Evolutionary conservation across 164 flowering plant species (phyloP).

Genomic region (Saururus chinensis): DNA sequence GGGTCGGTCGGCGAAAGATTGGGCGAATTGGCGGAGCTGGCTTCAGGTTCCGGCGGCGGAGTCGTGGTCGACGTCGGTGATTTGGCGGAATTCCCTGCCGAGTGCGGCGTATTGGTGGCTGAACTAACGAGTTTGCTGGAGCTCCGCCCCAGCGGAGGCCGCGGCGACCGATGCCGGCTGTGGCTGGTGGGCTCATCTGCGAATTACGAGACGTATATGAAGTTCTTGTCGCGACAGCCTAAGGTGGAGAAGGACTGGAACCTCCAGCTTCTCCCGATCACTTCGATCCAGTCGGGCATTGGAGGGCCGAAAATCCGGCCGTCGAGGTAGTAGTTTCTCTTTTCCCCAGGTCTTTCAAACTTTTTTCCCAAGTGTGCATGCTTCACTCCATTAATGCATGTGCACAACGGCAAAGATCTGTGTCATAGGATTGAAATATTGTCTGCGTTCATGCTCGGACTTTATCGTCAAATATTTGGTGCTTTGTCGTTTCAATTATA

Average conservation of each 20-base stretch:
- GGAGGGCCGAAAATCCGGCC: conserved; percentile 44
- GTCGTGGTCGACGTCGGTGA: conserved; percentile 65
- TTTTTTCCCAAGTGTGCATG: background rate
- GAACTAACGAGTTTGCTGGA: conserved; percentile 40
- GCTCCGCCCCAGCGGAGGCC: conserved; percentile 10
- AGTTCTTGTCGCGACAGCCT: conserved; percentile 49
- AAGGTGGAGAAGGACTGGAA: conserved; percentile 83
- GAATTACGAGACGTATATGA: conserved; percentile 53
- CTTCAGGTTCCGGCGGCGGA: conserved; percentile 12
- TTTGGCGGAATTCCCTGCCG: conserved; percentile 38
- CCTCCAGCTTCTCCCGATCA: conserved; percentile 63
- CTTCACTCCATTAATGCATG: background rate
- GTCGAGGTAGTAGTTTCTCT: conserved; percentile 22
- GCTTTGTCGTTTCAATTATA: too few relatives aligned
- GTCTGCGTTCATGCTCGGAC: too few relatives aligned
- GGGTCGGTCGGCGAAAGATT: conserved; percentile 9
- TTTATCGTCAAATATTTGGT: too few relatives aligned
- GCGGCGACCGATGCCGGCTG: conserved; percentile 22
- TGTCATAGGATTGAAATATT: too few relatives aligned
- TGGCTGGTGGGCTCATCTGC: conserved; percentile 63
- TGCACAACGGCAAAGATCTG: too few relatives aligned
- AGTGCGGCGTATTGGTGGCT: conserved; percentile 25
- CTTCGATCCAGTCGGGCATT: conserved; percentile 38
- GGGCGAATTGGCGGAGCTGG: conserved; percentile 28
- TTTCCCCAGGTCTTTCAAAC: background rate